phyloP scores from a whole-genome alignment of 257 asterid genomes.

The Misopates orontium region DNA sequence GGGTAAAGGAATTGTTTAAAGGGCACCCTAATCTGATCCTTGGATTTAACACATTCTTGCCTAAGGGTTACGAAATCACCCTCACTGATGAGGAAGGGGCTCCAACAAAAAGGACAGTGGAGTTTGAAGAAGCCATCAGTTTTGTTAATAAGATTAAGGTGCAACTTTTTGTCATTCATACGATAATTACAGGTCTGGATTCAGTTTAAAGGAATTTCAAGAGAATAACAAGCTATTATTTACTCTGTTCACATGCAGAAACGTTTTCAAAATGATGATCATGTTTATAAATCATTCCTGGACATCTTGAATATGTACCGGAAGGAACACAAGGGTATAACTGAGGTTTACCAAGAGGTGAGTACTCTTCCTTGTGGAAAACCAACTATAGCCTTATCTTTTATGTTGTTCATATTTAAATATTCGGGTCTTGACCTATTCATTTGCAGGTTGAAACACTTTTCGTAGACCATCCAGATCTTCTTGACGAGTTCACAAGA shows the following conservation, averaged over 20 bases:
- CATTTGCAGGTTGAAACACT: constrained; percentile 78
- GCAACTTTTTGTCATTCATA: constrained; percentile 15
- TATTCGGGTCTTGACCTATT: constrained; percentile 17
- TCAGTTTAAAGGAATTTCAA: constrained; percentile 19
- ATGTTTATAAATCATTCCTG: constrained; percentile 90
- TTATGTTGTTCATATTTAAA: constrained; percentile 13
- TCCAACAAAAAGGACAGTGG: constrained; percentile 86
- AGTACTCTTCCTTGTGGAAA: constrained; percentile 17
- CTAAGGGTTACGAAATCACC: constrained; percentile 95
- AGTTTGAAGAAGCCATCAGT: constrained; percentile 93
- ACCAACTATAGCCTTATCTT: background rate
- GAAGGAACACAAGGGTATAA: constrained; percentile 92
- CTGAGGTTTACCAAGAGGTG: constrained; percentile 97
- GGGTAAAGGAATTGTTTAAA: constrained; percentile 92
- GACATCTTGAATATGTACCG: constrained; percentile 96
- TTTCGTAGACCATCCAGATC: constrained; percentile 84
- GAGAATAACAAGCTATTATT: background rate
- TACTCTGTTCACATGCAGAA: constrained; percentile 55
- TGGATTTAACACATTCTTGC: constrained; percentile 97
- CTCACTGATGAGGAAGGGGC: constrained; percentile 83
- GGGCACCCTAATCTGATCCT: constrained; percentile 91
- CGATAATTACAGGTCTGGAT: constrained; percentile 8
- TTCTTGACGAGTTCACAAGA: constrained; percentile 93
- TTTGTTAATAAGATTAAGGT: constrained; percentile 98
- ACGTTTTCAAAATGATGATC: constrained; percentile 89